Base-by-base conservation (phyloP, 2,329 filamentous ascomycete genomes). In the Aspergillus puulaauensis region DNA sequence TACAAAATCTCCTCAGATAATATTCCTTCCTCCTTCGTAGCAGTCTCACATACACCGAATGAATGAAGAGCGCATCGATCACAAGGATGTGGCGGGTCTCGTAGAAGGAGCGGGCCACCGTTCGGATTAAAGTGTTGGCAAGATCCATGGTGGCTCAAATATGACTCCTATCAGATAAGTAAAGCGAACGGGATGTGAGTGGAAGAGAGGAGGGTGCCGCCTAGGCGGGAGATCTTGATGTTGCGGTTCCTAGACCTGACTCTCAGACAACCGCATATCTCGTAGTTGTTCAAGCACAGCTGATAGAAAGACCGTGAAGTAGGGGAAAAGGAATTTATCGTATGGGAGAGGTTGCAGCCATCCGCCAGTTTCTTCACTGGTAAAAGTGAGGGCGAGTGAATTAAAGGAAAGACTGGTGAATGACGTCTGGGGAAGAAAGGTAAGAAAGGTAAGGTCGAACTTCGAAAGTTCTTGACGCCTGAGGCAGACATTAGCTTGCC, bases 21-120 rank as follows among this genome's bases (percentile, higher is more conserved):
- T 8, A 49, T 15, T 3, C 21, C 8, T 12, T 9, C 43, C 44
- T 40, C 41, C 37, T 35, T 33, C 12, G 27, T 17, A 17, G 23
- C 11, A 47, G 53, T 35, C 39, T 50, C 54, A 64, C 82, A 71
- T 81, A 85, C 79, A 83, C 90, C 76, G 83, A 87, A 75, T 91
- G 89, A 58, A 87, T 85, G 70, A 90, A 85, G 59, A 92, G 83
- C 62, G 92, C 90, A 79, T 96, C 89, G 66, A 95, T 79, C 54
- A 93, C 86, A 47, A 96, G 83, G 61, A 95, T 88, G 69, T 95
- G 89, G 68, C 91, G 89, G 37, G 89, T 91, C 63, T 90, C 84
- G 76, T 95, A 96, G 79, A 96, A 96, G 56, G 90, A 88, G 72
- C 92, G 90, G 69, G 87, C 89, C 40, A 92, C 90, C 54, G 88